These are phyloP conservation scores for Nepenthes alata DNA, from an alignment of 179 eudicot species.

Conservation along the genomic window DNA sequence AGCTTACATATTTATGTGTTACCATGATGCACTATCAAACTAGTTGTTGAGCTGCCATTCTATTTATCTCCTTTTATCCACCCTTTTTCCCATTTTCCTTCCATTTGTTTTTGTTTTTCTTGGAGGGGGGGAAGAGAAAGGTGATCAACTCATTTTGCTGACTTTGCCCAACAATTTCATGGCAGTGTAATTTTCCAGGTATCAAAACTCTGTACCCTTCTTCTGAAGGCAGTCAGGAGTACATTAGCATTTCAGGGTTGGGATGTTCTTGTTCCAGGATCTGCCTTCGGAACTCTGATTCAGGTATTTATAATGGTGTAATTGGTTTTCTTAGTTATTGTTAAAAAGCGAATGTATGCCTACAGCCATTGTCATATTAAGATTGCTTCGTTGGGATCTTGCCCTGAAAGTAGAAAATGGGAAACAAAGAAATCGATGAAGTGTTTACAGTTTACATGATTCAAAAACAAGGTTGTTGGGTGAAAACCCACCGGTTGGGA, in stretches of 20 bases:
- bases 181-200: conserved; percentile 85
- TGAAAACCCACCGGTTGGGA: too few species aligned
- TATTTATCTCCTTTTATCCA: too few species aligned
- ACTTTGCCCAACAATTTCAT: conserved; percentile 11
- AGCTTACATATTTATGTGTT: too few species aligned
- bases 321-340: neutral
- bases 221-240: conserved; percentile 65
- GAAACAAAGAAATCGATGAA: too few species aligned
- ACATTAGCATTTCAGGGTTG: conserved; percentile 73
- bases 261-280: conserved; percentile 96
- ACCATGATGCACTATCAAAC: too few species aligned
- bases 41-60: neutral
- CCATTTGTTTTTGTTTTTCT: too few species aligned
- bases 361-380: neutral
- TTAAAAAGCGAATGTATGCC: neutral
- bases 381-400: neutral
- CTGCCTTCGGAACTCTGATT: conserved; percentile 63
- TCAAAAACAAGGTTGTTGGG: too few species aligned
- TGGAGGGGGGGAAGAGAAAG: neutral
- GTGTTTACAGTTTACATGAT: too few species aligned
- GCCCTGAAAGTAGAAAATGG: too few species aligned
- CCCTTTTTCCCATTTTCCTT: too few species aligned
- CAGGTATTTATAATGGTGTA: conserved; percentile 30
- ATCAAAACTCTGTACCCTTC: conserved; percentile 75
- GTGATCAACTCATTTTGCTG: conserved; percentile 4